Conservation (phyloP, 2,329 filamentous ascomycete species). For the Sphaerulina populicola region DNA sequence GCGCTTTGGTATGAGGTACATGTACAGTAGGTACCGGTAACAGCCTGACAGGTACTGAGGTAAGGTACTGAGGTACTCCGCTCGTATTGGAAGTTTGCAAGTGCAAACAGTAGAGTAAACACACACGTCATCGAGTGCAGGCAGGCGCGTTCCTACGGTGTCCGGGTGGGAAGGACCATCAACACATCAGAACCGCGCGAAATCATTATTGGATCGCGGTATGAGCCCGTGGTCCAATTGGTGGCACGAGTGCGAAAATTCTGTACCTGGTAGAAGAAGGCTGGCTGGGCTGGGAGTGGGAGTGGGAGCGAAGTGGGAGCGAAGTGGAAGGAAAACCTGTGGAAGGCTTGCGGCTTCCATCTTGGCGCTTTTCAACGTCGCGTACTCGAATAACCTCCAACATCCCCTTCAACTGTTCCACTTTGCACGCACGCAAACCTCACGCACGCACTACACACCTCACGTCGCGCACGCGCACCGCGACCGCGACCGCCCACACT, state of each 20-base stretch:
- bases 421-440: not conserved
- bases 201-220: no score
- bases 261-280: not conserved
- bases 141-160: not conserved
- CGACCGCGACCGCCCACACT: not conserved
- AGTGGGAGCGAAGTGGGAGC: not conserved
- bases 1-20: not conserved
- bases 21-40: no score
- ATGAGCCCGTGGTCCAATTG: not conserved
- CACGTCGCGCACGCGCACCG: not conserved
- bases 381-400: not conserved
- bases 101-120: not conserved
- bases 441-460: not conserved
- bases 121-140: not conserved
- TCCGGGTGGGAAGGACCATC: no score
- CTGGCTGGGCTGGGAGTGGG: no score
- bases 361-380: not conserved
- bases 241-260: not conserved
- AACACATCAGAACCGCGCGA: not conserved
- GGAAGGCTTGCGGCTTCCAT: not conserved
- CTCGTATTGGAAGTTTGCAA: not conserved
- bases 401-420: no score
- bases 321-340: not conserved
- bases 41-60: no score
- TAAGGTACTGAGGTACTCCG: no score